phyloP scores from a whole-genome alignment of 2,329 filamentous ascomycete genomes.

The Talaromyces atroroseus region DNA sequence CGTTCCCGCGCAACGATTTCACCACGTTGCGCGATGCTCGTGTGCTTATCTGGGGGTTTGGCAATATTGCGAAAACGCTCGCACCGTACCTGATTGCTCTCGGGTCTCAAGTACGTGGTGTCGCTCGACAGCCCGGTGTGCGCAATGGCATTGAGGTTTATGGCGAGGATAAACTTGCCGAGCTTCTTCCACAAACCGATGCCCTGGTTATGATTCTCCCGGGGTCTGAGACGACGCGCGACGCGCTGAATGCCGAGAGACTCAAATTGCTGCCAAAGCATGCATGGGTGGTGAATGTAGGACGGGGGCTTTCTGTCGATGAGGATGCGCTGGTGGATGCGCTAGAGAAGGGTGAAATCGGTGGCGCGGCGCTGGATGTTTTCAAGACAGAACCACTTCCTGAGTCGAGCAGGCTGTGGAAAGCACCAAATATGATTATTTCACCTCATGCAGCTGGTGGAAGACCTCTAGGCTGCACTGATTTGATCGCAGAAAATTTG shows the following conservation, averaged over 20 bases:
- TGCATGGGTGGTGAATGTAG: conserved; percentile 65
- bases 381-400: conserved; percentile 75
- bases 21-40: conserved; percentile 56
- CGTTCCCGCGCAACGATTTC: conserved; percentile 52
- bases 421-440: conserved; percentile 55
- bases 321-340: conserved; percentile 59
- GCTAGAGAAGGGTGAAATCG: conserved; percentile 49
- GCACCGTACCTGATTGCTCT: conserved; percentile 50
- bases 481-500: conserved; percentile 57
- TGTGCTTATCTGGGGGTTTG: conserved; percentile 60
- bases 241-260: conserved; percentile 52
- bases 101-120: conserved; percentile 55
- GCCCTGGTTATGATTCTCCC: conserved; percentile 64
- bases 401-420: conserved; percentile 62
- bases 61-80: conserved; percentile 60
- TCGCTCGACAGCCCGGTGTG: conserved; percentile 54
- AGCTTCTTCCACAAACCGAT: conserved; percentile 54
- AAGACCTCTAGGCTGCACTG: conserved; percentile 56
- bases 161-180: conserved; percentile 48
- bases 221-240: conserved; percentile 50
- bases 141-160: conserved; percentile 55
- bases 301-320: conserved; percentile 57
- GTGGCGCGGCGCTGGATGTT: conserved; percentile 70
- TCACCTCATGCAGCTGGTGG: conserved; percentile 24
- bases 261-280: conserved; percentile 53